phyloP scores from a whole-genome alignment of 2,329 filamentous ascomycete species.

The Fusarium miscanthi region DNA sequence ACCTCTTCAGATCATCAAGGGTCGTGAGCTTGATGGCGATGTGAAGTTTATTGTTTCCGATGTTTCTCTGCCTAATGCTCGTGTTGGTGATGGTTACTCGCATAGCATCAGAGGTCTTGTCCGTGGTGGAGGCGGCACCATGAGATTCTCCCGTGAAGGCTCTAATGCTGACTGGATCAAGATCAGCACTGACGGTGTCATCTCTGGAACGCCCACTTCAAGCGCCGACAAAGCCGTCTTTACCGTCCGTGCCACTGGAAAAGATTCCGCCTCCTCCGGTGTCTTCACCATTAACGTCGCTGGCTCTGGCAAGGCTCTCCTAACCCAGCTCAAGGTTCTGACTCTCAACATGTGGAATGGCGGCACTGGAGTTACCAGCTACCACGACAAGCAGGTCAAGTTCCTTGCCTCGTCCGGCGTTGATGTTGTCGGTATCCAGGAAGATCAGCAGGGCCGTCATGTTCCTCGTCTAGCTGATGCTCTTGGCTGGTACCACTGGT shows the following conservation, averaged over 20 bases:
- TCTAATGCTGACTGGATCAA: constrained; percentile 48
- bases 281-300: constrained; percentile 50
- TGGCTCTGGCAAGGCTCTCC: constrained; percentile 42
- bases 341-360: constrained; percentile 56
- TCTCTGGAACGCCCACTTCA: constrained; percentile 51
- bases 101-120: constrained; percentile 50
- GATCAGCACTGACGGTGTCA: constrained; percentile 47
- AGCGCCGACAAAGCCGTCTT: constrained; percentile 36
- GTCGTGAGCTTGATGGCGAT: constrained; percentile 28
- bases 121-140: constrained; percentile 37
- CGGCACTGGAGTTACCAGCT: constrained; percentile 50
- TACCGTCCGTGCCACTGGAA: constrained; percentile 45
- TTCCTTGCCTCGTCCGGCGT: constrained; percentile 48
- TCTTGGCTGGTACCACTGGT: constrained; percentile 54
- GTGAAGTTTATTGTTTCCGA: constrained; percentile 47
- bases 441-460: constrained; percentile 47
- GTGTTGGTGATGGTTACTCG: constrained; percentile 49
- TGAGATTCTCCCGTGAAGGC: constrained; percentile 46
- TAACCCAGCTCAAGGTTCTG: constrained; percentile 51
- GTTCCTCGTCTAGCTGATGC: constrained; percentile 51
- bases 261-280: constrained; percentile 42
- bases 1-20: constrained; percentile 47
- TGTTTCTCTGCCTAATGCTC: constrained; percentile 52
- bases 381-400: constrained; percentile 53
- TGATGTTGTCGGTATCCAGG: constrained; percentile 55